Evolutionary conservation across 2,329 filamentous ascomycete species (phyloP).

Genomic region (Microdochium nivale): DNA sequence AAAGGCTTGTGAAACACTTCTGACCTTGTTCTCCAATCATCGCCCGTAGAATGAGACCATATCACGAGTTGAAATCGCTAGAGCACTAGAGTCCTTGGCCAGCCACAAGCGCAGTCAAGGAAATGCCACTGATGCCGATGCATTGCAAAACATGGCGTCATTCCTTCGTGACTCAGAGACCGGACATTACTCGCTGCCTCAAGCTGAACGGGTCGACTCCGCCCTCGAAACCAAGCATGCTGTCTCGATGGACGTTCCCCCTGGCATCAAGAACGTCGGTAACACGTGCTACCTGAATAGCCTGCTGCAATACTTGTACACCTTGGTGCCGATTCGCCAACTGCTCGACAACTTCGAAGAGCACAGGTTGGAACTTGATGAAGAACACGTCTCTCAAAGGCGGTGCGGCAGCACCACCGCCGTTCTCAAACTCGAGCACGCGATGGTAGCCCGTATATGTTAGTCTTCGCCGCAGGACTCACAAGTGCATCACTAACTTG

Average conservation of each 20-base stretch:
- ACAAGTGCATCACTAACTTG: constrained; percentile 6
- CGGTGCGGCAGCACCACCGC: constrained; percentile 62
- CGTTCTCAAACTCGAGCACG: constrained; percentile 43
- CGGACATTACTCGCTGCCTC: not conserved
- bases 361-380: constrained; percentile 58
- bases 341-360: constrained; percentile 70
- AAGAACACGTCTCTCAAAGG: constrained; percentile 54
- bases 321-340: constrained; percentile 70
- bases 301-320: constrained; percentile 90
- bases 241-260: constrained; percentile 52
- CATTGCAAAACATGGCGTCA: constrained; percentile 12
- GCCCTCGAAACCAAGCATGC: constrained; percentile 2
- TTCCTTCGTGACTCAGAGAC: constrained; percentile 9
- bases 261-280: constrained; percentile 85
- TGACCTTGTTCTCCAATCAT: not conserved
- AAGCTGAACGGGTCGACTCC: not conserved
- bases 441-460: constrained; percentile 66
- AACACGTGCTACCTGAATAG: constrained; percentile 99
- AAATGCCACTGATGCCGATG: constrained; percentile 10
- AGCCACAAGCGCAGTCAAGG: constrained; percentile 13
- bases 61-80: constrained; percentile 12
- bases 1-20: not conserved
- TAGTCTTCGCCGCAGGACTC: constrained; percentile 26
- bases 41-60: constrained; percentile 9
- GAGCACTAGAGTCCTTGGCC: constrained; percentile 18